A percentile compares a stretch with the other conserved stretches of the same genome.
Evolutionary conservation across 2,329 filamentous ascomycete genomes (phyloP).

Genomic region (Fusarium papillatum): DNA sequence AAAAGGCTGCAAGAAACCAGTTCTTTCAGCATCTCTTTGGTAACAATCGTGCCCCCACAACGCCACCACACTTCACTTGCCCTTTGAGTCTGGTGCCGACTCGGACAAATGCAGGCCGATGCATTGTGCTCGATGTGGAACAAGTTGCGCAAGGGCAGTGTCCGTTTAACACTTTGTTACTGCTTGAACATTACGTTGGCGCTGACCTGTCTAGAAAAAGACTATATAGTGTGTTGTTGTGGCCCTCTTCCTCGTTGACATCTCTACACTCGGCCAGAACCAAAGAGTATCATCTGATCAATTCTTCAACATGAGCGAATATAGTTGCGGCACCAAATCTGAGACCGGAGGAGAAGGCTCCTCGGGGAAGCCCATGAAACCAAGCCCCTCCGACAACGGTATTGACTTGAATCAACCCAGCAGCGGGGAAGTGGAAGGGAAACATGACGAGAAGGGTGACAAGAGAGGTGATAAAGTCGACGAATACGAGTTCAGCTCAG

Average conservation of each 20-base stretch:
- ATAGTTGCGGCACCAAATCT: background rate
- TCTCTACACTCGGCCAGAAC: background rate
- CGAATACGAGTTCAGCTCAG: background rate
- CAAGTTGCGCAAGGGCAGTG: fast-evolving
- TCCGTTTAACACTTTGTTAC: background rate
- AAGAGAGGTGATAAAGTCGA: background rate
- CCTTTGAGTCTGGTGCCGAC: background rate
- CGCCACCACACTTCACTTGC: background rate
- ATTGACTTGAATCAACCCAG: background rate
- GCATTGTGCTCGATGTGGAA: background rate
- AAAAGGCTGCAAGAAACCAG: background rate
- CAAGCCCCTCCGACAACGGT: background rate
- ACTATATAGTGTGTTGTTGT: background rate
- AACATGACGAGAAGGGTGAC: background rate
- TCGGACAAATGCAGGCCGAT: background rate
- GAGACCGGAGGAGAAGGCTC: background rate
- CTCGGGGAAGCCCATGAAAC: background rate
- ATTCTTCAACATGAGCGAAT: background rate
- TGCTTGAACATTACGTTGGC: background rate
- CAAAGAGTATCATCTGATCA: background rate
- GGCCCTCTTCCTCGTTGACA: background rate
- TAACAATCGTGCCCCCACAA: background rate
- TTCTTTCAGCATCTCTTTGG: background rate
- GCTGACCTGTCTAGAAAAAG: background rate
- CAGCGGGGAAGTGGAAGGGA: background rate